These are phyloP conservation scores for Lactifluus piperatus DNA, from an alignment of 768 basidiomycete genomes.

Conservation along the genomic window DNA sequence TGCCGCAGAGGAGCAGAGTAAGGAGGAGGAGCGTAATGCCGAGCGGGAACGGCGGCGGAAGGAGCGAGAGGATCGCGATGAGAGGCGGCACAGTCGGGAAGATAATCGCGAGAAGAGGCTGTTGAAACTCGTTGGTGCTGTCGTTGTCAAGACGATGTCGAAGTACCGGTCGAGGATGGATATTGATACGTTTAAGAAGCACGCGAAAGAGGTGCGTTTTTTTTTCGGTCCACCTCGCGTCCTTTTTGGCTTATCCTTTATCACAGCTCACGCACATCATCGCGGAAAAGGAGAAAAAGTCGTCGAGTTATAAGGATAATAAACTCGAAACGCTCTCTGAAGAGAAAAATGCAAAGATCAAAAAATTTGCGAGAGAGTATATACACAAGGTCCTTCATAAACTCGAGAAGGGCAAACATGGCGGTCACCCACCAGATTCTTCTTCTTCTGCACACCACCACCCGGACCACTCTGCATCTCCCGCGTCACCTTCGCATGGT, in stretches of 20 bases:
- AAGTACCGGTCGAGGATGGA: constrained; percentile 74
- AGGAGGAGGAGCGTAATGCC: constrained; percentile 20
- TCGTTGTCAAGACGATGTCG: constrained; percentile 90
- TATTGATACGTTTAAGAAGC: constrained; percentile 82
- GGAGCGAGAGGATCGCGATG: constrained; percentile 25
- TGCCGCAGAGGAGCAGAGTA: constrained; percentile 19
- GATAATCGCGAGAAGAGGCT: constrained; percentile 74
- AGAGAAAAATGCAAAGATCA: constrained; percentile 84
- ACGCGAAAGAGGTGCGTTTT: constrained; percentile 89
- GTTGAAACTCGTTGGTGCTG: constrained; percentile 72
- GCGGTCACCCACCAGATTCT: constrained; percentile 18
- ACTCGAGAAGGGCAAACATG: constrained; percentile 40
- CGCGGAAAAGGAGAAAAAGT: constrained; percentile 94
- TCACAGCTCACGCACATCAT: constrained; percentile 77
- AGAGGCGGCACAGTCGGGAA: constrained; percentile 51
- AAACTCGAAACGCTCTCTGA: constrained; percentile 71
- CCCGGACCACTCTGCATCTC: background rate
- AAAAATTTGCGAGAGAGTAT: constrained; percentile 89
- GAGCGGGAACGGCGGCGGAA: constrained; percentile 23
- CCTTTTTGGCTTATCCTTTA: background rate
- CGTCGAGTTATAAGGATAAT: constrained; percentile 54
- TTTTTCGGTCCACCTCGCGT: too few species aligned
- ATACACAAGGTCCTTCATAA: constrained; percentile 70
- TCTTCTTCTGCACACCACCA: too few species aligned
- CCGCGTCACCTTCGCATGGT: background rate